Conservation (phyloP, 2,329 filamentous ascomycete genomes). For the Fusarium ramigenum region DNA sequence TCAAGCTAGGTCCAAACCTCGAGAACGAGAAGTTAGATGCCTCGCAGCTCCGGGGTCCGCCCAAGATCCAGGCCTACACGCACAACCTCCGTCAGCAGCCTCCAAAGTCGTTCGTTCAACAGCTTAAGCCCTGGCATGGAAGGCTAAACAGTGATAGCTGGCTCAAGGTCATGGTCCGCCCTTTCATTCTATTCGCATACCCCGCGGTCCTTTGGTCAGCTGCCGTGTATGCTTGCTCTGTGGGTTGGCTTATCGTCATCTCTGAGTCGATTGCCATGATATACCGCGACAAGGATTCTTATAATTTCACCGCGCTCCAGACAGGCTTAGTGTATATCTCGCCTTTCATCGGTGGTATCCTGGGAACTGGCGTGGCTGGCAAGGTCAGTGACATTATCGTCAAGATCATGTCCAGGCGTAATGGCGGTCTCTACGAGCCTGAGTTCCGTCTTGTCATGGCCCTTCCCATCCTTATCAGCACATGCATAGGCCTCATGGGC, state of each 20-base stretch:
- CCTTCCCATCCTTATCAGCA: constrained; percentile 79
- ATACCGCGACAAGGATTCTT: constrained; percentile 73
- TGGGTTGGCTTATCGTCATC: constrained; percentile 95
- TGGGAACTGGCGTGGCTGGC: constrained; percentile 92
- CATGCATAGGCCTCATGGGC: constrained; percentile 87
- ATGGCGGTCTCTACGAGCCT: constrained; percentile 94
- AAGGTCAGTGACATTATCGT: constrained; percentile 88
- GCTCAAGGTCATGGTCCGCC: constrained; percentile 79
- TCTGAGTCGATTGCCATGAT: constrained; percentile 87
- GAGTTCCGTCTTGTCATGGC: constrained; percentile 94
- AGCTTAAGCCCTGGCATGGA: constrained; percentile 80
- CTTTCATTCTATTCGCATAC: constrained; percentile 87
- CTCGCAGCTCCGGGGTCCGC: constrained; percentile 47
- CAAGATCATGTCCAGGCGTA: constrained; percentile 80
- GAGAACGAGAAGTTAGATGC: constrained; percentile 56
- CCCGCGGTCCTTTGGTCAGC: constrained; percentile 91
- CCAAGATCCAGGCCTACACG: constrained; percentile 69
- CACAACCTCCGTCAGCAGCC: constrained; percentile 73
- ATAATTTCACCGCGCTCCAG: constrained; percentile 83
- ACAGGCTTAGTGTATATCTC: constrained; percentile 90
- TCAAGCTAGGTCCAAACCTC: constrained; percentile 44
- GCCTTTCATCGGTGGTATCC: constrained; percentile 86
- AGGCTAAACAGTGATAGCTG: constrained; percentile 81
- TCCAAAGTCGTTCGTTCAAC: constrained; percentile 75
- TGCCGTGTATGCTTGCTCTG: constrained; percentile 83